A percentile compares a stretch with the other conserved stretches of the same genome.
These are phyloP conservation scores for Endoconidiophora polonica DNA, from an alignment of 2,329 filamentous ascomycete genomes.

Conservation along the genomic window DNA sequence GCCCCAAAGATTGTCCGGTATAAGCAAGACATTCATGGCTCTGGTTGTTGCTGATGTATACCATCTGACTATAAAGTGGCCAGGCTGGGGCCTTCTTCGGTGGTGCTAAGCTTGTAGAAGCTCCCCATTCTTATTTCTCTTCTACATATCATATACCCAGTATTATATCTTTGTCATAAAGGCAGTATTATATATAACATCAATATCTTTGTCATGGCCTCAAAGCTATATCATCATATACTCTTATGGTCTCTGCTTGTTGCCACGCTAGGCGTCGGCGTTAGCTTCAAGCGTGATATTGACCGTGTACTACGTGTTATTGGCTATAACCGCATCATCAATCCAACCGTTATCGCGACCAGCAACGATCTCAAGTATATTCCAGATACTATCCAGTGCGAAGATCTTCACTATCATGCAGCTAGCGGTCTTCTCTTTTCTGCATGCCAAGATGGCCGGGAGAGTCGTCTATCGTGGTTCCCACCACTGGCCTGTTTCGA, in stretches of 20 bases:
- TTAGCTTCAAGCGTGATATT: neutral
- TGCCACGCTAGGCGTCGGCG: neutral
- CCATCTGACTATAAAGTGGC: no score
- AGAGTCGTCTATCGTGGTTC: slow-evolving; percentile 33
- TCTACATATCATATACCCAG: no score
- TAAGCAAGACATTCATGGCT: no score
- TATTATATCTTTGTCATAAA: no score
- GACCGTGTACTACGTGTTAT: slow-evolving; percentile 14
- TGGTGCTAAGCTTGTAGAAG: no score
- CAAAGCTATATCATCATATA: neutral
- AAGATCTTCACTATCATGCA: slow-evolving; percentile 40
- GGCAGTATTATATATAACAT: no score
- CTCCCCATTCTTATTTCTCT: no score
- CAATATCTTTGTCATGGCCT: no score
- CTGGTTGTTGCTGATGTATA: no score
- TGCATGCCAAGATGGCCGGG: slow-evolving; percentile 33
- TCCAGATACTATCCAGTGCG: slow-evolving; percentile 37
- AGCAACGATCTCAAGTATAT: slow-evolving; percentile 25
- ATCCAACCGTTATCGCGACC: slow-evolving; percentile 14
- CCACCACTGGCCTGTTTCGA: slow-evolving; percentile 28
- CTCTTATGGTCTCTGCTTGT: neutral
- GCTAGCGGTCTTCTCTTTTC: slow-evolving; percentile 34
- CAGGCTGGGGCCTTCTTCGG: no score
- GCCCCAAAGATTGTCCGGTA: no score
- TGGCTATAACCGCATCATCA: slow-evolving; percentile 18